Percentiles rank a stretch among this genome's conserved stretches.
Conservation (phyloP, 768 basidiomycete species). For the Phanerochaete sordida region DNA sequence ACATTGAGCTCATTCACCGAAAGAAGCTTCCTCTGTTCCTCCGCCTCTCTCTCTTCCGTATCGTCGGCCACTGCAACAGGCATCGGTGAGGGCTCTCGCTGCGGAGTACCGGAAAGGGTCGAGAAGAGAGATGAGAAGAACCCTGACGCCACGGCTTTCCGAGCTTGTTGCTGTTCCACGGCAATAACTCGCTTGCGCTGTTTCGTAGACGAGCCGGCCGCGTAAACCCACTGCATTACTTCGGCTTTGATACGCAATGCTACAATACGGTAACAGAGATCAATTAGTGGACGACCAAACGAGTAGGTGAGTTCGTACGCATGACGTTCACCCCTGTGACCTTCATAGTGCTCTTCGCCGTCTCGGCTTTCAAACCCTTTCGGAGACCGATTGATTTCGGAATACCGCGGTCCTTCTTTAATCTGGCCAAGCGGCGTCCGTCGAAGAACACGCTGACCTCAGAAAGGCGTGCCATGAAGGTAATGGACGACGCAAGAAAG, state of each 20-base stretch:
- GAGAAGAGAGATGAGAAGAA: conserved; percentile 41
- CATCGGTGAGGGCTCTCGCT: conserved; percentile 28
- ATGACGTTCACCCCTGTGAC: conserved; percentile 61
- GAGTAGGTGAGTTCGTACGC: conserved; percentile 38
- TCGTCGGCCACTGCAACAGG: conserved; percentile 26
- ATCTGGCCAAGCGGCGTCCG: conserved; percentile 61
- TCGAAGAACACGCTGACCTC: conserved; percentile 83
- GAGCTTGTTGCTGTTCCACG: conserved; percentile 13
- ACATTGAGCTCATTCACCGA: conserved; percentile 50
- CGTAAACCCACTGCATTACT: conserved; percentile 78
- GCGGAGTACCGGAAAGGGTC: conserved; percentile 30
- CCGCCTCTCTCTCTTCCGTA: conserved; percentile 9
- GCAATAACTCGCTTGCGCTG: conserved; percentile 23
- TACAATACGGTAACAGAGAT: conserved; percentile 18
- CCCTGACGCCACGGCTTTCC: conserved; percentile 25
- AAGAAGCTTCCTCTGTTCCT: conserved; percentile 23
- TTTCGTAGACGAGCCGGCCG: conserved; percentile 46
- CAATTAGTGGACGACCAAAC: background rate
- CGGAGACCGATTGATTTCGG: conserved; percentile 51
- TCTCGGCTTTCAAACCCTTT: conserved; percentile 51
- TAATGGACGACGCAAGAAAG: conserved; percentile 87
- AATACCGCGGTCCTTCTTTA: conserved; percentile 60
- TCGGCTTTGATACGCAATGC: conserved; percentile 78
- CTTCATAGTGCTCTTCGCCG: conserved; percentile 62
- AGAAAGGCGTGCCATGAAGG: conserved; percentile 82